Conservation (phyloP, 2,329 filamentous ascomycete species). For the Ciborinia camelliae region DNA sequence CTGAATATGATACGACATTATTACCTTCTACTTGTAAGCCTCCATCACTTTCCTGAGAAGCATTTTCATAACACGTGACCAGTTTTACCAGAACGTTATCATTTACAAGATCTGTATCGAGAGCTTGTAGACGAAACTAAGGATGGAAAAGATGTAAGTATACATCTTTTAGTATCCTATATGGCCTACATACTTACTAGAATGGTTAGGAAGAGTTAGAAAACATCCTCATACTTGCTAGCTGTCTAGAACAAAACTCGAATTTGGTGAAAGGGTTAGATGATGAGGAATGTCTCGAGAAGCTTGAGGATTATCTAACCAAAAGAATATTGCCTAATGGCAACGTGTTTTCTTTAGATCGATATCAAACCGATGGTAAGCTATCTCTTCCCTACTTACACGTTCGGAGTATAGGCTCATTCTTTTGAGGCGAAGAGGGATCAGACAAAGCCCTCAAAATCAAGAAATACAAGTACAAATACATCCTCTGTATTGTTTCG, state of each 20-base stretch:
- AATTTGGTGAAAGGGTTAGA: constrained; percentile 18
- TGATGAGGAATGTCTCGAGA: constrained; percentile 21
- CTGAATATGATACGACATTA: neutral
- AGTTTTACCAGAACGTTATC: constrained; percentile 2
- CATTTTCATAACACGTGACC: constrained; percentile 5
- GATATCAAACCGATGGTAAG: constrained; percentile 30
- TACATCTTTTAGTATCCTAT: neutral
- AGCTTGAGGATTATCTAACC: constrained; percentile 30
- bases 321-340: constrained; percentile 29
- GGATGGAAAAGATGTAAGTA: constrained; percentile 17
- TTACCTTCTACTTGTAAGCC: constrained; percentile 11
- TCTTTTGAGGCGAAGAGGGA: neutral
- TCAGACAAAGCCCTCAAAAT: neutral
- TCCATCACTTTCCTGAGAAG: neutral
- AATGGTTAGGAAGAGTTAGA: constrained; percentile 27
- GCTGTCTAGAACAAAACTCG: constrained; percentile 25
- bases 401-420: neutral
- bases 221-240: constrained; percentile 29
- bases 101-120: constrained; percentile 18
- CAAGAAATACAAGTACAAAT: constrained; percentile 24
- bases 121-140: constrained; percentile 14
- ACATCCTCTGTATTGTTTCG: constrained; percentile 23
- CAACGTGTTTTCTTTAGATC: constrained; percentile 27
- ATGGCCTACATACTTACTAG: neutral
- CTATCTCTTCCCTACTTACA: neutral